phyloP scores from a whole-genome alignment of 176 grass and related monocot genomes.

The Poa pratensis region DNA sequence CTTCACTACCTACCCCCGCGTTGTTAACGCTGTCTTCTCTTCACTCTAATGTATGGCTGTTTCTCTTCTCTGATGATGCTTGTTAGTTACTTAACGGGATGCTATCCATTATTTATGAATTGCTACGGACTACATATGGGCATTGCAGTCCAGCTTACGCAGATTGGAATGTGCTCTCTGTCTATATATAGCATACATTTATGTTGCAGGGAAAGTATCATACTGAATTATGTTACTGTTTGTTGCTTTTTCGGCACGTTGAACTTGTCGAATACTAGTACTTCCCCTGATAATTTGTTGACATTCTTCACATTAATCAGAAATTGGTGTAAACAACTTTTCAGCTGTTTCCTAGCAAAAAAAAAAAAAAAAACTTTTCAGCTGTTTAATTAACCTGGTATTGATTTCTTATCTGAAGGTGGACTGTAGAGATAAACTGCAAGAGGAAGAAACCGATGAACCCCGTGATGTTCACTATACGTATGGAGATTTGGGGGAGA shows the following conservation, averaged over 20 bases:
- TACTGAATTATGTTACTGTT: background rate
- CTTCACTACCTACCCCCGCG: background rate
- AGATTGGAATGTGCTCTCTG: background rate
- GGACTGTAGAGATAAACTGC: slow-evolving; percentile 74
- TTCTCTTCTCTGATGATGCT: background rate
- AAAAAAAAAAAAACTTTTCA: no score
- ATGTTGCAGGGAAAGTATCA: background rate
- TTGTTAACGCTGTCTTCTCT: background rate
- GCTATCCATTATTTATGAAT: background rate
- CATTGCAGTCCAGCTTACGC: background rate
- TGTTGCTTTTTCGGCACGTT: slow-evolving; percentile 13
- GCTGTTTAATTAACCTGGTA: slow-evolving; percentile 7
- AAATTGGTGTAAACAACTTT: background rate
- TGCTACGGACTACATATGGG: background rate
- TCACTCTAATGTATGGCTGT: background rate
- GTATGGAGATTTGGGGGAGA: slow-evolving; percentile 83
- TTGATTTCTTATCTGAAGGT: slow-evolving; percentile 56
- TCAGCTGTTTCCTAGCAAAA: slow-evolving; percentile 31
- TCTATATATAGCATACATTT: no score
- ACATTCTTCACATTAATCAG: background rate
- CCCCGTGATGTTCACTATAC: slow-evolving; percentile 54
- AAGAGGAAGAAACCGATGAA: slow-evolving; percentile 53
- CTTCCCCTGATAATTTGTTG: background rate
- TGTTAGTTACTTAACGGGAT: background rate
- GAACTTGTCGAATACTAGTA: background rate